Conservation (phyloP, 2,329 filamentous ascomycete genomes). For the Endothia cerciana region DNA sequence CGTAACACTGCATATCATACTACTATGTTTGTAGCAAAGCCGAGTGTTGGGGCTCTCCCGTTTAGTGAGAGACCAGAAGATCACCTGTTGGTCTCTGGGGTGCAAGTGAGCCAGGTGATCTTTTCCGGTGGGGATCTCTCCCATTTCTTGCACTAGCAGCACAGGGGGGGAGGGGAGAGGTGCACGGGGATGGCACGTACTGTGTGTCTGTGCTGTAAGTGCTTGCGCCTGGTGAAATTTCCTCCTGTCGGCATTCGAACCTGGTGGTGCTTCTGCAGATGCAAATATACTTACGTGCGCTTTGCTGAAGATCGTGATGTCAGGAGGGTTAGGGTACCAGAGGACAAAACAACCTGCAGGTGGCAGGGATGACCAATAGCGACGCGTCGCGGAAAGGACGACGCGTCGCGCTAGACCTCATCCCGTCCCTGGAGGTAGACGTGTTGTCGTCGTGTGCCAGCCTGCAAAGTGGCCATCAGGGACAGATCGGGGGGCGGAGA, state of each 20-base stretch:
- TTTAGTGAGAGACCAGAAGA: not conserved
- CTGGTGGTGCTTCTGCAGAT: not conserved
- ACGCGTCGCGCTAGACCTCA: slow-evolving; percentile 14
- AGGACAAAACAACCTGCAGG: no score
- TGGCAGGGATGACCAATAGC: not conserved
- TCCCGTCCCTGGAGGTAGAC: not conserved
- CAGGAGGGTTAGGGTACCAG: not conserved
- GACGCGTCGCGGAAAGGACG: not conserved
- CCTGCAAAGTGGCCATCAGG: not conserved
- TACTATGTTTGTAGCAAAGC: no score
- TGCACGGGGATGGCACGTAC: not conserved
- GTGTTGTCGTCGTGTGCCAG: not conserved
- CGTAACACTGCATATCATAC: no score
- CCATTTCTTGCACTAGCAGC: not conserved
- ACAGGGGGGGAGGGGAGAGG: not conserved
- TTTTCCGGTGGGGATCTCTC: not conserved
- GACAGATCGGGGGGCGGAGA: no score
- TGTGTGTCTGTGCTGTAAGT: not conserved
- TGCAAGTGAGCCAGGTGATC: no score
- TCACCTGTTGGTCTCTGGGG: not conserved
- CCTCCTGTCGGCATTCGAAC: not conserved
- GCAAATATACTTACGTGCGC: not conserved
- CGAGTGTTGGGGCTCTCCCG: no score
- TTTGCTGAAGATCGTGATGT: not conserved
- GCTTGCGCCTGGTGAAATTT: not conserved